Evolutionary conservation across 2,329 filamentous ascomycete genomes (phyloP).

Genomic region (Calonectria hawksworthii): DNA sequence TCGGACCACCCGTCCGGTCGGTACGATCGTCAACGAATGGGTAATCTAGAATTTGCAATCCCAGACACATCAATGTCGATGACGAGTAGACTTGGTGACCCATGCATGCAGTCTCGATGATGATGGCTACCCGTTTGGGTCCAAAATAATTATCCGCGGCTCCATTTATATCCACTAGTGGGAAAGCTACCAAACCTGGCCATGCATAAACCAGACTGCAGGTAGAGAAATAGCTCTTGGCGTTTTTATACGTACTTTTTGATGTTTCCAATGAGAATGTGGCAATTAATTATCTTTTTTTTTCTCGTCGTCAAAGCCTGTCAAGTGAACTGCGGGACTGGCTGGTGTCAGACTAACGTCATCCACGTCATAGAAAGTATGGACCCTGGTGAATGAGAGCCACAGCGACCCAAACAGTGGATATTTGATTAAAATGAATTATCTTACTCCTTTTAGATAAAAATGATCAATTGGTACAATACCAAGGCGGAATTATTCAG

Average conservation of each 20-base stretch:
- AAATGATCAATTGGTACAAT: background rate
- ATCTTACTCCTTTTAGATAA: background rate
- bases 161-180: background rate
- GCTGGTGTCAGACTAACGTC: conserved; percentile 4
- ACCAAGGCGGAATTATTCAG: background rate
- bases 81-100: background rate
- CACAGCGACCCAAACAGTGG: background rate
- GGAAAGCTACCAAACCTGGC: background rate
- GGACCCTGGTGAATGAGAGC: background rate
- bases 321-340: background rate
- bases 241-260: background rate
- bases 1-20: background rate
- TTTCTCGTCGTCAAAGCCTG: background rate
- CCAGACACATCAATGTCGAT: conserved; percentile 2
- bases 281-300: background rate
- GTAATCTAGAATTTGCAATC: conserved; percentile 8
- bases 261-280: background rate
- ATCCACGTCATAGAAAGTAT: conserved; percentile 11
- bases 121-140: background rate
- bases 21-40: conserved; percentile 11
- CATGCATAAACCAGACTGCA: background rate
- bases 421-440: background rate
- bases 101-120: background rate
- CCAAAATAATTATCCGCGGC: background rate
- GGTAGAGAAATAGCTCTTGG: background rate